A percentile compares a stretch with the other conserved stretches of the same genome.
phyloP scores from a whole-genome alignment of 2,329 filamentous ascomycete genomes.

The Celoporthe dispersa region DNA sequence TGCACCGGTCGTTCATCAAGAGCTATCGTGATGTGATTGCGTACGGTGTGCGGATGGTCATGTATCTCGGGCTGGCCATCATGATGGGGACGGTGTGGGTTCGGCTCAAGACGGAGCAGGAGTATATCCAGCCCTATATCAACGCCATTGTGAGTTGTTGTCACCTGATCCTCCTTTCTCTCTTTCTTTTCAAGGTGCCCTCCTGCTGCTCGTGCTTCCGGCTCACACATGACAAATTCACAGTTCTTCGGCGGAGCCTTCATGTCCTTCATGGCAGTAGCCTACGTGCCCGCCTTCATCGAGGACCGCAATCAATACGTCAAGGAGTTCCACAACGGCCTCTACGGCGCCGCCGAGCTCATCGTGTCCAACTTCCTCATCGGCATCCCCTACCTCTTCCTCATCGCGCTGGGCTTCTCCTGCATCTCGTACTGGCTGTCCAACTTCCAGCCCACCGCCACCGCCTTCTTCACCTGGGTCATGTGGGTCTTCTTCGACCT shows the following conservation, averaged over 20 bases:
- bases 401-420: slow-evolving; percentile 78
- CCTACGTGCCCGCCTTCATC: slow-evolving; percentile 82
- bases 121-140: slow-evolving; percentile 78
- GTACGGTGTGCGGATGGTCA: slow-evolving; percentile 80
- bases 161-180: not conserved
- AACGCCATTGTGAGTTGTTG: slow-evolving; percentile 68
- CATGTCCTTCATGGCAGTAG: slow-evolving; percentile 82
- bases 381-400: slow-evolving; percentile 79
- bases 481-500: slow-evolving; percentile 88
- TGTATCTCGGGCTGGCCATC: slow-evolving; percentile 80
- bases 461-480: slow-evolving; percentile 76
- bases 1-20: slow-evolving; percentile 83
- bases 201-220: not conserved
- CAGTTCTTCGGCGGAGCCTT: slow-evolving; percentile 73
- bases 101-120: slow-evolving; percentile 68
- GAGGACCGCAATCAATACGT: slow-evolving; percentile 75
- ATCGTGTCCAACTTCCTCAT: slow-evolving; percentile 81
- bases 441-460: slow-evolving; percentile 69
- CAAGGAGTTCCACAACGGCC: slow-evolving; percentile 80
- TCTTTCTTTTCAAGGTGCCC: too few relatives aligned
- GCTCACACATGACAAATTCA: not conserved
- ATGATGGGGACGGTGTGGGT: slow-evolving; percentile 92
- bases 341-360: slow-evolving; percentile 76
- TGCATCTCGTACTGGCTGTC: slow-evolving; percentile 78
- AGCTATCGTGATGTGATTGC: slow-evolving; percentile 82